Base-by-base conservation (phyloP, 176 grass and related monocot genomes). In the Oryza glaberrima region DNA sequence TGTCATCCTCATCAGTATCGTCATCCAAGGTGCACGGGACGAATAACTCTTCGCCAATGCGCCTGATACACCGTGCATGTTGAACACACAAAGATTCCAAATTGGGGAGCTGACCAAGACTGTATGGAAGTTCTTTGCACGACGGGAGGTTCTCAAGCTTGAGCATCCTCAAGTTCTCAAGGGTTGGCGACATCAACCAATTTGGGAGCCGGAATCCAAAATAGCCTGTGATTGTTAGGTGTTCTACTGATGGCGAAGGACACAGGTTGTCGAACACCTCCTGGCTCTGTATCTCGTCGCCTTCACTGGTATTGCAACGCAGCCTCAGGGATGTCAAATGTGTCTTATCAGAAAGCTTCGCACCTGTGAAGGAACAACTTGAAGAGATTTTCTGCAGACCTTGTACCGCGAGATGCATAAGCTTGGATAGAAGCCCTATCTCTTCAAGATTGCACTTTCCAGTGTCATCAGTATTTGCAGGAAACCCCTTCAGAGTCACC, bases 211-310 rank as follows among this genome's bases (percentile, higher is more conserved):
- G 20, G 13, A 4, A 20, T 7, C 84, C 76, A 79, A 70, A 60
- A 58, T 79, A 86, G 1, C 26, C 67, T 0, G 0, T 10, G 16
- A 80, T 85, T 2, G 17, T 0, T 49, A 86, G 51, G 19, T 0
- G 0, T 36, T 80, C 68, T 17, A 88, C 1, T 28, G 4, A 72
- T 1, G 56, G 13, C 1, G 81, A 61, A 58, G 81, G 81, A 16
- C 47, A 80, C 0, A 89, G n/a, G 44, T 75, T 76, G 65, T 89
- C 36, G 38, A 84, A 67, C 2, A 84, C 49, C 41, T 65, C 19
- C 67, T 72, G 11, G 0, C 72, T 72, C 11, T 6, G 41, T 49
- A 0, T 1, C 5, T 72, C 38, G 0, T 77, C 26, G 28, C 77
- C 40, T 5, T 77, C 19, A 44, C 32, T 77, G 20, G 8, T 58